Evolutionary conservation across 176 grass and related monocot genomes (phyloP).

Genomic region (Triticum urartu): DNA sequence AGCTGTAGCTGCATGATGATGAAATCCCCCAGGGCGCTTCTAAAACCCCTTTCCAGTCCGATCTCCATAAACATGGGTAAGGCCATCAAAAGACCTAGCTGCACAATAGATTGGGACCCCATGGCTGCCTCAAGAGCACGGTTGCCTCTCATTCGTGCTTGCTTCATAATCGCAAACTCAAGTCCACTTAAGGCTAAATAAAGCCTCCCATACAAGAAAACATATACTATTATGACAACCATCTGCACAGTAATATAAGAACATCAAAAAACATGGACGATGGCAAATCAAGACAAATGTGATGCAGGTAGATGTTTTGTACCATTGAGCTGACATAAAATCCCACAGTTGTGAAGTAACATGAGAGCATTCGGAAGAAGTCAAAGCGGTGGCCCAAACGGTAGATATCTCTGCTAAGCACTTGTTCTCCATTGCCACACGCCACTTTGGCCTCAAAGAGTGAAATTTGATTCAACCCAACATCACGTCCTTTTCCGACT

Average conservation of each 20-base stretch:
- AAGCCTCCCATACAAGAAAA: slow-evolving; percentile 83
- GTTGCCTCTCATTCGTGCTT: slow-evolving; percentile 76
- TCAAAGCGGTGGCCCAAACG: slow-evolving; percentile 84
- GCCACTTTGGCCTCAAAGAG: slow-evolving; percentile 97
- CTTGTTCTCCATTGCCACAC: slow-evolving; percentile 89
- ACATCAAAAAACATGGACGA: slow-evolving; percentile 19
- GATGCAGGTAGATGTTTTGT: not conserved
- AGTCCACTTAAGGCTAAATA: slow-evolving; percentile 85
- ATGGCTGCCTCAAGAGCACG: slow-evolving; percentile 69
- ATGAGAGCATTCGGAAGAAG: slow-evolving; percentile 90
- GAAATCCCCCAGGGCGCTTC: slow-evolving; percentile 68
- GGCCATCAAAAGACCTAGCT: slow-evolving; percentile 84
- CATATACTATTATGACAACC: slow-evolving; percentile 84
- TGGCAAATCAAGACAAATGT: not conserved
- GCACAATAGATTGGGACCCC: slow-evolving; percentile 87
- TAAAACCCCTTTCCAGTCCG: slow-evolving; percentile 83
- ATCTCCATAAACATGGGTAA: slow-evolving; percentile 96
- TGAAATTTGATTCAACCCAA: slow-evolving; percentile 86
- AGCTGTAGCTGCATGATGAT: slow-evolving; percentile 88
- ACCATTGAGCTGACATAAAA: slow-evolving; percentile 94
- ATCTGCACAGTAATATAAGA: slow-evolving; percentile 43
- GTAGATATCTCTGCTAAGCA: slow-evolving; percentile 85
- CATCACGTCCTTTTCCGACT: slow-evolving; percentile 89
- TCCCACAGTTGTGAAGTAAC: slow-evolving; percentile 87
- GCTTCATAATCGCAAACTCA: slow-evolving; percentile 72